These are phyloP conservation scores for Aspergillus jensenii DNA, from an alignment of 2,329 filamentous ascomycete genomes.

Conservation along the genomic window DNA sequence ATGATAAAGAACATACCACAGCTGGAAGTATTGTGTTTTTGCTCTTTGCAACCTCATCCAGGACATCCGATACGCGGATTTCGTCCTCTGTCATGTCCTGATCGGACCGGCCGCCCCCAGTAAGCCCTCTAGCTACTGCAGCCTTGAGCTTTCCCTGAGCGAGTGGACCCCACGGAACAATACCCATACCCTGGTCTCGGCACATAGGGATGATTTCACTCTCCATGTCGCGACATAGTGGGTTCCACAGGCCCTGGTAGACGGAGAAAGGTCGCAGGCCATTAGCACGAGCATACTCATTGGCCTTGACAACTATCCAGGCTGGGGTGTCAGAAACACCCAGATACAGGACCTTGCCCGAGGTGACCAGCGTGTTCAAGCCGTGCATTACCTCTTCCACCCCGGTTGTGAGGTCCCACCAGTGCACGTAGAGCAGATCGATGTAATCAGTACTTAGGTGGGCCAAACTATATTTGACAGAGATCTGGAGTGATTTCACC, in stretches of 20 bases:
- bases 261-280: conserved; percentile 42
- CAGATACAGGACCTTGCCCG: conserved; percentile 44
- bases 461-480: conserved; percentile 43
- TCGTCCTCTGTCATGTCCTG: conserved; percentile 52
- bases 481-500: conserved; percentile 42
- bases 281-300: conserved; percentile 40
- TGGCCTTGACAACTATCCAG: conserved; percentile 41
- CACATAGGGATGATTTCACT: conserved; percentile 35
- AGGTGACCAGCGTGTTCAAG: conserved; percentile 38
- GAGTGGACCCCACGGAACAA: neutral
- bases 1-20: neutral
- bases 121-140: neutral
- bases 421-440: conserved; percentile 57
- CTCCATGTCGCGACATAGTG: conserved; percentile 40
- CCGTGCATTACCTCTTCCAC: conserved; percentile 40
- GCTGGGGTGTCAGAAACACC: conserved; percentile 43
- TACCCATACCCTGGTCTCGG: conserved; percentile 36
- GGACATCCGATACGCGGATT: conserved; percentile 35
- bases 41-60: neutral
- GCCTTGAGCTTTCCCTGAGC: neutral
- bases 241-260: conserved; percentile 43
- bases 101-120: neutral
- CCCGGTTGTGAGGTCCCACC: conserved; percentile 48
- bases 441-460: conserved; percentile 55
- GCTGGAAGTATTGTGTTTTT: neutral